Base-by-base conservation (phyloP, 2,329 filamentous ascomycete species). In the Epichloe sp. region DNA sequence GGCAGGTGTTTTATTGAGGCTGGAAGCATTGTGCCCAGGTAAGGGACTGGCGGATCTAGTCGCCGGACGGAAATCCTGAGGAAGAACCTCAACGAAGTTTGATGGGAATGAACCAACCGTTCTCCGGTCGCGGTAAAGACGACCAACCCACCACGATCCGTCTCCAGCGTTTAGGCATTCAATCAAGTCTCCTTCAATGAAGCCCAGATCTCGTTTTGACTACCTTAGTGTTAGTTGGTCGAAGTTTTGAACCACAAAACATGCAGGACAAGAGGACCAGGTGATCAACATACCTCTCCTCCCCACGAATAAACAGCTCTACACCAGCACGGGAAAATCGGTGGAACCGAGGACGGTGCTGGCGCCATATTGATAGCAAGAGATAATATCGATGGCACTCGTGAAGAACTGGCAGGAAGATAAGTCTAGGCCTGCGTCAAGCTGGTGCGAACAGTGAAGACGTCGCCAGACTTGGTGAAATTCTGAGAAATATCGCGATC, bases 151-250 rank as follows among this genome's bases (percentile, higher is more conserved):
- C 93, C 93, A 98, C 45, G 88, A 90, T 49, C 93, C 93, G 70
- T 98, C 93, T 56, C 93, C 93, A 19, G 93, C 93, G 66, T 98
- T 98, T 49, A 98, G 76, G 63, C 91, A 96, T 78, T 98, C 93
- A 66, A 98, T 98, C 58, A 98, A 71, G 69, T 98, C 93, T 56
- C 93, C 93, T 68, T 98, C 93, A 59, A 98, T 86, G 68, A 98
- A 98, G 15, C 93, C 93, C 52, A 98, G 77, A 65, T 98, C 93
- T 66, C 86, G 83, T 73, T 95, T 95, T 23, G 86, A 91, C 83
- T 85, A 53, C 47, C 4, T 17, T 3, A 3, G 19, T 17, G 52
- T 54, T 41, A 54, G 50, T 37, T 11, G 15, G 8, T 21, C 5
- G 23, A 37, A 34, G 17, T 14, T 7, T 37, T 6, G n/a, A 15